Conservation (phyloP, 257 asterid species). For the Solanum peruvianum region DNA sequence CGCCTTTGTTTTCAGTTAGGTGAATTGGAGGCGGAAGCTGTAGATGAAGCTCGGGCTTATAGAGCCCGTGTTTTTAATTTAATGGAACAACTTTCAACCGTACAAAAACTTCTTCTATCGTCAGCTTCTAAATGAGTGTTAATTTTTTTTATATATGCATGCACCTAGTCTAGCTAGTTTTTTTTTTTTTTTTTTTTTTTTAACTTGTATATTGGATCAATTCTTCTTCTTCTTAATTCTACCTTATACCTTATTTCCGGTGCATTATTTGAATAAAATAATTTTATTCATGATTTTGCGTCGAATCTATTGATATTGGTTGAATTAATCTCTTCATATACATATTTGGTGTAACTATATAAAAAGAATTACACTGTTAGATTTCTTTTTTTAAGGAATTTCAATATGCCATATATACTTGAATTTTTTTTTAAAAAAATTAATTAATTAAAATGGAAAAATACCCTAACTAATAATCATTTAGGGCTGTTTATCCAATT, state of each 20-base stretch:
- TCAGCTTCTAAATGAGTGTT: neutral
- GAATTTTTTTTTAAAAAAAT: too few species aligned
- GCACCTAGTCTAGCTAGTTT: neutral
- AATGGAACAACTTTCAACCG: slow-evolving; percentile 36
- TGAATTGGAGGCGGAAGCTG: slow-evolving; percentile 63
- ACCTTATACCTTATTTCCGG: neutral
- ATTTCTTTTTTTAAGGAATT: too few species aligned
- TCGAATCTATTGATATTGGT: neutral
- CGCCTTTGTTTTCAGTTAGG: neutral
- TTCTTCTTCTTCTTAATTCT: neutral
- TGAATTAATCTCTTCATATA: too few species aligned
- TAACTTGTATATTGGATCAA: neutral
- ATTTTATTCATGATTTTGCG: too few species aligned
- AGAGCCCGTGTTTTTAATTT: slow-evolving; percentile 25
- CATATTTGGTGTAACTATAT: neutral
- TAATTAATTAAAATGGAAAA: neutral
- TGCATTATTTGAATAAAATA: neutral
- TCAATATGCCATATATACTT: too few species aligned
- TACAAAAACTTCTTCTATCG: slow-evolving; percentile 16
- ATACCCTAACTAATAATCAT: neutral
- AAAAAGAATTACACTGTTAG: neutral
- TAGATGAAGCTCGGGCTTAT: slow-evolving; percentile 47
- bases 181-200: too few species aligned
- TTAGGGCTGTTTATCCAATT: neutral
- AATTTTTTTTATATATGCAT: neutral